Conservation (phyloP, 2,329 filamentous ascomycete genomes). For the Aureobasidium pullulans region DNA sequence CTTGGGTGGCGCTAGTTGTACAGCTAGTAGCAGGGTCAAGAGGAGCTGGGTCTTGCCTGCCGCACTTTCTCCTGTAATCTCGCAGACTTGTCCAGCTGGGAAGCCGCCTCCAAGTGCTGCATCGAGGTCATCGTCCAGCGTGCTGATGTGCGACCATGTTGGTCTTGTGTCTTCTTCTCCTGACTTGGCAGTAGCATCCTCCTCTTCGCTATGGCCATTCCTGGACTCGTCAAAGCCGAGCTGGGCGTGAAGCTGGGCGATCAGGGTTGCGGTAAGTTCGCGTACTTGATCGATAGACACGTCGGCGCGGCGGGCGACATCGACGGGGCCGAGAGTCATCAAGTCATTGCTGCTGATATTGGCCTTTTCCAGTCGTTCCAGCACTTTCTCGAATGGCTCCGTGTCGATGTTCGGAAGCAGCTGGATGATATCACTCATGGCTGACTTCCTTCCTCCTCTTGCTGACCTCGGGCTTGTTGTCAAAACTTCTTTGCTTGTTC, state of each 20-base stretch:
- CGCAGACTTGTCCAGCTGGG: constrained; percentile 72
- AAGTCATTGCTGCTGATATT: constrained; percentile 75
- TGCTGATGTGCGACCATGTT: constrained; percentile 62
- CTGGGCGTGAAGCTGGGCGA: constrained; percentile 60
- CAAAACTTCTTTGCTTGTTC: not conserved
- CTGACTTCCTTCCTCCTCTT: constrained; percentile 60
- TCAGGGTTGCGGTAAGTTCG: constrained; percentile 60
- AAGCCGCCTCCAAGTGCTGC: constrained; percentile 67
- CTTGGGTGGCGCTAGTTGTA: constrained; percentile 68
- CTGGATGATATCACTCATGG: constrained; percentile 77
- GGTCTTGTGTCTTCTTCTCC: constrained; percentile 30
- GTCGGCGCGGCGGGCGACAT: constrained; percentile 79
- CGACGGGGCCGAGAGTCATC: constrained; percentile 70
- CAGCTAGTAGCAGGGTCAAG: constrained; percentile 72
- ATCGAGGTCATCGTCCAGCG: constrained; percentile 69
- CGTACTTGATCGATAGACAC: constrained; percentile 75
- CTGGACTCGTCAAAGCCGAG: constrained; percentile 30
- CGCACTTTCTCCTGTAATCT: constrained; percentile 87
- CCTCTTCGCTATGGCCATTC: not conserved
- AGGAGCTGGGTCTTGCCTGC: constrained; percentile 94
- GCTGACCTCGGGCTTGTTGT: constrained; percentile 22
- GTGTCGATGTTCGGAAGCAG: constrained; percentile 74
- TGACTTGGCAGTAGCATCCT: not conserved
- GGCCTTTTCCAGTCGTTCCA: constrained; percentile 73
- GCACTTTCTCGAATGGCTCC: constrained; percentile 62